Percentiles rank a stretch among this genome's conserved stretches.
Evolutionary conservation across 108 stramenopile genomes (phyloP).

Genomic region (Pseudonitzschia multiseries): DNA sequence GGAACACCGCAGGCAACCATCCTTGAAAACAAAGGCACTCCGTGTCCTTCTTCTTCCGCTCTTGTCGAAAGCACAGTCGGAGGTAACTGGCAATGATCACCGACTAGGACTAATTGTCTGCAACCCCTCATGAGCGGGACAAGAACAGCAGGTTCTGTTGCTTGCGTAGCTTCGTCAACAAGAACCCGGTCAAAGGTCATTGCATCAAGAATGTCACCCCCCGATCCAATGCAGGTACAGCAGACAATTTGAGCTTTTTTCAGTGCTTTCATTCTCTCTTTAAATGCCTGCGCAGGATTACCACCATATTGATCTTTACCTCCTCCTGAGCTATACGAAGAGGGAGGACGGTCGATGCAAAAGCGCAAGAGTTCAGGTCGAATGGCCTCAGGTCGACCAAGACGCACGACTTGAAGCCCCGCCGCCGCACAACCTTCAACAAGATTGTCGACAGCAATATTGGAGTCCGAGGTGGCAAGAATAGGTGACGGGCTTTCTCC

Average conservation of each 20-base stretch:
- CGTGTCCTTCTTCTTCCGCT: slow-evolving; percentile 88
- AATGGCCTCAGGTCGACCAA: slow-evolving; percentile 92
- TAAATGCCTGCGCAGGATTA: slow-evolving; percentile 54
- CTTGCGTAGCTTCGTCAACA: slow-evolving; percentile 94
- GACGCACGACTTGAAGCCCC: slow-evolving; percentile 85
- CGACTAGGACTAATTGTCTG: slow-evolving; percentile 92
- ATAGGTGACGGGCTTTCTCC: slow-evolving; percentile 74
- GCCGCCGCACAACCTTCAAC: slow-evolving; percentile 92
- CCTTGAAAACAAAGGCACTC: slow-evolving; percentile 85
- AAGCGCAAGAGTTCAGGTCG: slow-evolving; percentile 86
- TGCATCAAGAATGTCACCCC: slow-evolving; percentile 82
- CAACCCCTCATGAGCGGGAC: slow-evolving; percentile 91
- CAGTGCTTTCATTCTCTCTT: slow-evolving; percentile 81
- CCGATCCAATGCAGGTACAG: slow-evolving; percentile 94
- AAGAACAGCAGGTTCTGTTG: slow-evolving; percentile 89
- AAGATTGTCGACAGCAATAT: slow-evolving; percentile 97
- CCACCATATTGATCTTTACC: slow-evolving; percentile 2
- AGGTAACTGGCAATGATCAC: slow-evolving; percentile 96
- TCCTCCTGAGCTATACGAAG: slow-evolving; percentile 45
- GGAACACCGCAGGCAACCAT: slow-evolving; percentile 91
- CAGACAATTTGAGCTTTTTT: slow-evolving; percentile 91
- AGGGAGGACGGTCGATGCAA: slow-evolving; percentile 83
- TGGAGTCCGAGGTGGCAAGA: slow-evolving; percentile 90
- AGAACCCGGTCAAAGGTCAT: slow-evolving; percentile 89
- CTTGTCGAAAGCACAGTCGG: slow-evolving; percentile 87